Evolutionary conservation across 331 rosid genomes (phyloP), one percentile per base, ranked within the genome.

Genomic region (Dryas integrifolia): DNA sequence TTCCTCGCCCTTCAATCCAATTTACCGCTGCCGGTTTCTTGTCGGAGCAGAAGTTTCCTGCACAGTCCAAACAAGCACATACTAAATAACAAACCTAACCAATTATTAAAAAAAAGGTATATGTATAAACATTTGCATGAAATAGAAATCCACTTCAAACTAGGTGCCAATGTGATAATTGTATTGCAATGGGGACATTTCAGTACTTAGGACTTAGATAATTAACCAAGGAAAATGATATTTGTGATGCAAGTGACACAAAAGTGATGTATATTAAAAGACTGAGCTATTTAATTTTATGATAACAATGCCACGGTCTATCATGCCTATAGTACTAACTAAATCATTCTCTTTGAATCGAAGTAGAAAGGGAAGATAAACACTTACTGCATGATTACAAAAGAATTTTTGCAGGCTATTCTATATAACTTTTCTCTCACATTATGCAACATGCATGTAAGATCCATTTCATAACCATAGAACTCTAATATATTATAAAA

Each of bases 1-100:
- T 90, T 0, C 93, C 96, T 7, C 93, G 66, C 78, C 96, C 93
- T 79, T 90, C 88, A 21, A 90, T 85, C 96, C 93, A 90, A 82
- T 90, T 90, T 44, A 88, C 87, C 0, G 86, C 90, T 0, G 96
- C 85, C 0, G 91, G 83, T 74, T 90, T 90, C 87, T 90, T 90
- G 84, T 90, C 96, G 12, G 96, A 81, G 65, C 96, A 90, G 74
- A 77, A 90, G 69, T 90, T 90, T n/a, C 92, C 92, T 87, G 76
- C 7, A 3, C 9, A 65, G 65, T 51, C 9, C 72, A 68, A 55
- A 21, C 64, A 39, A 41, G 40, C 39, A 55, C 43, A 24, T 53
- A 69, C 50, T 63, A 41, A 8, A 39, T 18, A 0, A 16, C 7
- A 53, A 52, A 55, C 48, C 55, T 16, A 18, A 6, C 73, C 9